Evolutionary conservation across 441 rosid species (phyloP), one percentile per base, ranked within the genome.

Genomic region (Populus hybrid): DNA sequence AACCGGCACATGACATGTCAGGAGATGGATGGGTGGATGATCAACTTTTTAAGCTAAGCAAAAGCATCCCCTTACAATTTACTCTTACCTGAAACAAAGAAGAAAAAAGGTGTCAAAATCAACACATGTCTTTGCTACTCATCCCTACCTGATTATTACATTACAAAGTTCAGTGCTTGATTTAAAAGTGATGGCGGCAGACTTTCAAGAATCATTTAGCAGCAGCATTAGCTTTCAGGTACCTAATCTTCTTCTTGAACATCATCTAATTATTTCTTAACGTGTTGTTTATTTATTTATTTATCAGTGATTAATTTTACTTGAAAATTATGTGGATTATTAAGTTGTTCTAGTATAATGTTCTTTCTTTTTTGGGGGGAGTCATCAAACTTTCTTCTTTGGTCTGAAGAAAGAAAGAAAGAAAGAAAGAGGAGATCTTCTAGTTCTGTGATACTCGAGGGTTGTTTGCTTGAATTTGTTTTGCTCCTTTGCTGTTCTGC

Each of bases 201-300:
- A 92, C 77, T 78, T 87, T 79, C 89, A 89, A 84, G 92, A 92
- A 14, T 86, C 93, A 23, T 80, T 81, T 78, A 78, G 50, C 50
- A 42, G 50, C 50, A 42, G 50, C 50, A 42, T 42, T 42, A 42
- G 85, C 75, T 88, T 89, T 80, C 90, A 85, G 93, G 98, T 91
- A 42, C 50, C 50, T 3, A 82, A 16, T 7, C 3, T 35, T 18
- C 12, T 69, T 20, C 1, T 7, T 42, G 14, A 42, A 42, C 50
- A 10, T 42, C 14, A 42, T 42, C 50, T 42, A 42, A 42, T 42
- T 42, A 42, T 11, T 9, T 42, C 50, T 42, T 3, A 42, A 42
- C 50, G 14, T 42, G 14, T 42, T 42, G 14, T 11, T 42, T 42
- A 69, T 42, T 42, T 42, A 21, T 6, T 70, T 24, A 40, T 65